Evolutionary conservation across 805 yeast species (phyloP).

Genomic region (Myxozyma vanderwaltii): DNA sequence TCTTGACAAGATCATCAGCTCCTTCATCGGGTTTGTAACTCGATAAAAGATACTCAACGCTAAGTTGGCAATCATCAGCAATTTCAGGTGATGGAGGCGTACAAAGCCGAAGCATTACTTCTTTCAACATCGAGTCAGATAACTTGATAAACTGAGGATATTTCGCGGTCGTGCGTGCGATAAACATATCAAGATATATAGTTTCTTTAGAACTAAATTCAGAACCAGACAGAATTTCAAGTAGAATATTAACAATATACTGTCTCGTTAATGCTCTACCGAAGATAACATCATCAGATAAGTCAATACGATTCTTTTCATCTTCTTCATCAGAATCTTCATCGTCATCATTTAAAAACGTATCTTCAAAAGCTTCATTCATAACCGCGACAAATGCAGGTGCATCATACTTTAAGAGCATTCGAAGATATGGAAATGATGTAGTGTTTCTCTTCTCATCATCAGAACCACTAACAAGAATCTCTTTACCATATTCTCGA

Average conservation of each 20-base stretch:
- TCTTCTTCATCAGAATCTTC: constrained; percentile 32
- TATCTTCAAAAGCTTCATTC: constrained; percentile 83
- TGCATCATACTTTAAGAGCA: constrained; percentile 58
- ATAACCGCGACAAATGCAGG: constrained; percentile 65
- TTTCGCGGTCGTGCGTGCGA: constrained; percentile 81
- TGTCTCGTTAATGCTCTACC: constrained; percentile 62
- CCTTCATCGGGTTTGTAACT: constrained; percentile 57
- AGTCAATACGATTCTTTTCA: constrained; percentile 48
- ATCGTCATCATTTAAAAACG: constrained; percentile 59
- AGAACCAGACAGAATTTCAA: constrained; percentile 55
- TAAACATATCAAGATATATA: constrained; percentile 59
- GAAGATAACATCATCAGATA: constrained; percentile 33
- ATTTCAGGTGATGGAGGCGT: constrained; percentile 41
- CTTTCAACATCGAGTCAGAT: constrained; percentile 58
- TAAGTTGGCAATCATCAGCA: constrained; percentile 69
- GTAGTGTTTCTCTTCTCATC: constrained; percentile 46
- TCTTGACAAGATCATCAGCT: constrained; percentile 51
- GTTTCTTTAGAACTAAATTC: constrained; percentile 31
- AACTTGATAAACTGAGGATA: constrained; percentile 79
- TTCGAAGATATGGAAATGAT: constrained; percentile 69
- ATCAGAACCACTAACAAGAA: constrained; percentile 39
- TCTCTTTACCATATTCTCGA: constrained; percentile 41
- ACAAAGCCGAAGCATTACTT: constrained; percentile 56
- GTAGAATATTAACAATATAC: constrained; percentile 69
- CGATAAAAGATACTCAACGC: constrained; percentile 71